Evolutionary conservation across 2,329 filamentous ascomycete genomes (phyloP), one percentile per base, ranked within the genome.

Genomic region (Cercospora berteroae): DNA sequence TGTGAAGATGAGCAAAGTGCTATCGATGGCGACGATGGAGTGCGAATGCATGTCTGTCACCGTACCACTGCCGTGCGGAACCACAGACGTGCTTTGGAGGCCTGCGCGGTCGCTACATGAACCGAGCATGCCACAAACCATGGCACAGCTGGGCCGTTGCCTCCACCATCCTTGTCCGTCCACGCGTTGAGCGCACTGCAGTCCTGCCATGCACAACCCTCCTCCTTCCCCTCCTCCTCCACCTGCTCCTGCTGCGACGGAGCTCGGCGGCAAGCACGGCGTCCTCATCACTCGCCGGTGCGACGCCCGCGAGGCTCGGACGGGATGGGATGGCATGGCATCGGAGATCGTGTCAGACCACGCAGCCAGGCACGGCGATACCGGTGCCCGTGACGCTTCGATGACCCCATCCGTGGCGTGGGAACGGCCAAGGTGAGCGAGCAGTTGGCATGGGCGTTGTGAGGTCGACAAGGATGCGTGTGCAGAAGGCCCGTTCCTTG

Each of bases 131-230:
- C 16, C 20, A 5, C 29, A 18, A 64, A 64, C 61, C 50, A 58
- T 56, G 61, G 61, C 23, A 64, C 25, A 25, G 61, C 48, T 64
- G 31, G 16, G 61, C 61, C 50, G 39, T 31, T 52, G 42, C 42
- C 61, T 64, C 52, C 58, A 64, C 52, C 33, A 58, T 44, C 36
- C 57, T 27, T 39, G 59, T 33, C 59, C 39, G 23, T 33, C 16
- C 48, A 63, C 20, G 20, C 61, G 60, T 64, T 58, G 50, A 57
- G 61, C 29, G 18, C 61, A 64, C 61, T 64, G 52, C 61, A 64
- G 50, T 25, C 33, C 18, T 58, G 10, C 50, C n/a, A n/a, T 56
- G 44, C 60, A 39, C n/a, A 5, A 5, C 20, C 6, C 48, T 13
- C 12, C 27, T 52, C 39, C 29, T 31, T 42, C 60, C 39, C 13